phyloP scores from a whole-genome alignment of 768 basidiomycete genomes.

The Kwoniella bestiolae region DNA sequence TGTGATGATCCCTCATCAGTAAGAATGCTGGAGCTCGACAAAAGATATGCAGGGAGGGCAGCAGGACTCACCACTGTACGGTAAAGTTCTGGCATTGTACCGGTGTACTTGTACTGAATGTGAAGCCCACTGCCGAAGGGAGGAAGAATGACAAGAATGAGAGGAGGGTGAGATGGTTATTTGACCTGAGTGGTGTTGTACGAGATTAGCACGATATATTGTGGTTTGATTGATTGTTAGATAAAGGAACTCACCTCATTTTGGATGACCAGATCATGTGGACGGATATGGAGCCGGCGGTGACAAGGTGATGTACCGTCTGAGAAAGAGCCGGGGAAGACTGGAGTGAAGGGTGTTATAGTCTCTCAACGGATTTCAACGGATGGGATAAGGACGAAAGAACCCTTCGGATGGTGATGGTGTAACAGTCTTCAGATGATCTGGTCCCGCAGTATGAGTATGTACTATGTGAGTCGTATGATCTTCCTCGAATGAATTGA shows the following conservation, averaged over 20 bases:
- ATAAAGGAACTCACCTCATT: neutral
- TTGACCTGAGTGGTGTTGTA: neutral
- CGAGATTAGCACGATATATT: neutral
- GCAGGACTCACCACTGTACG: constrained; percentile 42
- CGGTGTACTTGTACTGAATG: constrained; percentile 50
- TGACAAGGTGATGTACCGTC: too few relatives aligned
- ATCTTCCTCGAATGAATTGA: too few relatives aligned
- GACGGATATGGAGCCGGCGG: too few relatives aligned
- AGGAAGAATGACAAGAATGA: neutral
- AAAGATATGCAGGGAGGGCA: neutral
- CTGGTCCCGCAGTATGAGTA: too few relatives aligned
- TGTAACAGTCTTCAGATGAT: too few relatives aligned
- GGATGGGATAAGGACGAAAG: too few relatives aligned
- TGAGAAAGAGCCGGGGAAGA: too few relatives aligned
- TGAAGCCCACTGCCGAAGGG: constrained; percentile 24
- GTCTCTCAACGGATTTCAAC: too few relatives aligned
- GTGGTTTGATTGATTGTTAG: too few relatives aligned
- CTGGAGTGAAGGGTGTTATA: too few relatives aligned
- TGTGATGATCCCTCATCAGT: neutral
- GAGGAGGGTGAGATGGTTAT: neutral
- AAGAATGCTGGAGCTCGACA: neutral
- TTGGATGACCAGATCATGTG: neutral
- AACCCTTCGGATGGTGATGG: too few relatives aligned
- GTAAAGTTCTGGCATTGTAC: constrained; percentile 50
- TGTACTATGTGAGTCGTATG: too few relatives aligned